A percentile compares a stretch with the other conserved stretches of the same genome.
phyloP scores from a whole-genome alignment of 371 early-diverging fungal species.

The Apophysomyces elegans region DNA sequence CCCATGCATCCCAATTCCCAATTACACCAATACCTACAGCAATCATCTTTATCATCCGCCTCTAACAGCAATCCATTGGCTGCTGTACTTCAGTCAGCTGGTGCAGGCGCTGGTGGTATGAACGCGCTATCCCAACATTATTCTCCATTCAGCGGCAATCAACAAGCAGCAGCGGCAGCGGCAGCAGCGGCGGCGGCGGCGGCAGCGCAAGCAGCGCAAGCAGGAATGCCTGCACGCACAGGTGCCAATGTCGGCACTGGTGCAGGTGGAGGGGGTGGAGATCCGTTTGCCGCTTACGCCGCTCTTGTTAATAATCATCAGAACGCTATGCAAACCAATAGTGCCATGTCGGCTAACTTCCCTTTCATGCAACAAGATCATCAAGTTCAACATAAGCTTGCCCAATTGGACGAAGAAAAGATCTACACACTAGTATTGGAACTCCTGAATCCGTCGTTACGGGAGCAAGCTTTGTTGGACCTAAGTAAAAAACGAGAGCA shows the following conservation, averaged over 20 bases:
- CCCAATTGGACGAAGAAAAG: slow-evolving; percentile 75
- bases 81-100: slow-evolving; percentile 32
- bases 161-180: slow-evolving; percentile 24
- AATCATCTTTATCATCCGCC: slow-evolving; percentile 25
- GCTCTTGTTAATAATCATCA: slow-evolving; percentile 20
- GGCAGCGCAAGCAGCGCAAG: slow-evolving; percentile 29
- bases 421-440: slow-evolving; percentile 89
- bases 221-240: slow-evolving; percentile 14
- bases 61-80: slow-evolving; percentile 26
- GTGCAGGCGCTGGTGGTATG: slow-evolving; percentile 24
- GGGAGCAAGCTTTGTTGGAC: slow-evolving; percentile 91
- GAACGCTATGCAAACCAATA: slow-evolving; percentile 15
- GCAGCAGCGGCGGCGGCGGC: slow-evolving; percentile 18
- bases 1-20: slow-evolving; percentile 40
- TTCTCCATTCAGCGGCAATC: slow-evolving; percentile 27
- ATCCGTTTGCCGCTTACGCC: slow-evolving; percentile 24
- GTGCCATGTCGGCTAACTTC: slow-evolving; percentile 18
- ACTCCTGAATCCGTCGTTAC: slow-evolving; percentile 73
- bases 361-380: slow-evolving; percentile 39
- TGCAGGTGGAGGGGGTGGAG: slow-evolving; percentile 7
- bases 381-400: slow-evolving; percentile 48
- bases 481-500: slow-evolving; percentile 93
- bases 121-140: slow-evolving; percentile 47
- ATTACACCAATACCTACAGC: slow-evolving; percentile 50
- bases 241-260: slow-evolving; percentile 13